Evolutionary conservation across 371 early-diverging fungal species (phyloP).

Genomic region (Mortierella sp.): DNA sequence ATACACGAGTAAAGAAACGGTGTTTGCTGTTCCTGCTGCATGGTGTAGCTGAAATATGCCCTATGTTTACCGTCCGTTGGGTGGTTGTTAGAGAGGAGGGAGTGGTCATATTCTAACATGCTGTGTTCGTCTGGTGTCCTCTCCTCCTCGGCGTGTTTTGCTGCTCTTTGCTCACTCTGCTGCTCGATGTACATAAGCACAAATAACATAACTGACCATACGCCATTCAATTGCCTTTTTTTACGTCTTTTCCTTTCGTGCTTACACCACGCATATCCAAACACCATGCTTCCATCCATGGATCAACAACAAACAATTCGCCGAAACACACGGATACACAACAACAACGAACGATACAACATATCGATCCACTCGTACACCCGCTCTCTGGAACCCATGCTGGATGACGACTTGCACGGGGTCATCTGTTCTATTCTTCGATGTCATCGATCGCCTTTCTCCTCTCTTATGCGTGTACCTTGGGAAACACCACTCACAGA

Average conservation of each 20-base stretch:
- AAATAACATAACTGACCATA: not conserved
- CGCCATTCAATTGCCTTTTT: conserved; percentile 5
- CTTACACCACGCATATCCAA: not conserved
- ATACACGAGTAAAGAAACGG: not conserved
- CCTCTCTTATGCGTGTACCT: not conserved
- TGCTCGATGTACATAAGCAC: conserved; percentile 1
- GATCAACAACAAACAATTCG: not conserved
- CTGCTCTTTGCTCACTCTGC: not conserved
- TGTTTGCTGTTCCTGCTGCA: conserved; percentile 16
- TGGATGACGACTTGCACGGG: conserved; percentile 8
- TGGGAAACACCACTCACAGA: conserved; percentile 25
- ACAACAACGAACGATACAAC: not conserved
- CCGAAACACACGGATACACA: not conserved
- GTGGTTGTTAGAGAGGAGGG: not conserved
- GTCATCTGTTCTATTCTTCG: not conserved
- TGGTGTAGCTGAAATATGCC: conserved; percentile 12
- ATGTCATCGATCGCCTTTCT: not conserved
- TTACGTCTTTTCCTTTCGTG: not conserved
- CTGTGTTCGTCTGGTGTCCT: not conserved
- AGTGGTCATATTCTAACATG: not conserved
- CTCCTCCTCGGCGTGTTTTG: not conserved
- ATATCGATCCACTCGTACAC: not conserved
- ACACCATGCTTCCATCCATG: not conserved
- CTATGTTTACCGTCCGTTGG: not conserved
- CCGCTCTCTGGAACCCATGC: not conserved